Percentiles rank a stretch among this genome's conserved stretches.
These are phyloP conservation scores for Clavispora santaluciae DNA, from an alignment of 805 yeast genomes.

Conservation along the genomic window DNA sequence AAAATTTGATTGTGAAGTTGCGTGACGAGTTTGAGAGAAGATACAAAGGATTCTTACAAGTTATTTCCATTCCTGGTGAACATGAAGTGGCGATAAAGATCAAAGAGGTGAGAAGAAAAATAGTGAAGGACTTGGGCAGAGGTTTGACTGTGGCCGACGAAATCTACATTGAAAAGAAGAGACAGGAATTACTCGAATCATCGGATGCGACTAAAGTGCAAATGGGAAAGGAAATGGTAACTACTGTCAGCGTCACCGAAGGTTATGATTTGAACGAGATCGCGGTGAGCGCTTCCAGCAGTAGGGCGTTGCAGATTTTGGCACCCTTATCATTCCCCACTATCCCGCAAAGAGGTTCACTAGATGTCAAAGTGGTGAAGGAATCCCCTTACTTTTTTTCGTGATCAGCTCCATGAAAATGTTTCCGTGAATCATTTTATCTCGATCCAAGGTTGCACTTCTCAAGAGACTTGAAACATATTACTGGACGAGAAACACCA, in stretches of 20 bases:
- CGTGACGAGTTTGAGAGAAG: conserved; percentile 77
- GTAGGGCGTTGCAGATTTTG: conserved; percentile 41
- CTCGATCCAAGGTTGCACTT: too few relatives aligned
- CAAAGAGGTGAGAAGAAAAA: conserved; percentile 42
- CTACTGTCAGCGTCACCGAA: conserved; percentile 61
- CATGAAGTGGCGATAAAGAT: conserved; percentile 51
- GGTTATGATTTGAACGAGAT: conserved; percentile 24
- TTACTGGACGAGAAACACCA: neutral
- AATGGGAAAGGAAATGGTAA: conserved; percentile 52
- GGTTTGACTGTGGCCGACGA: conserved; percentile 67
- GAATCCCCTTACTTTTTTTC: conserved; percentile 78
- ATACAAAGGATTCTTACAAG: conserved; percentile 65
- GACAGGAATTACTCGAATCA: conserved; percentile 53
- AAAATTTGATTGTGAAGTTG: conserved; percentile 64
- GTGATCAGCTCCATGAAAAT: conserved; percentile 7
- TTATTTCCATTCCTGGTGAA: conserved; percentile 48
- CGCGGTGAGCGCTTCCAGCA: conserved; percentile 17
- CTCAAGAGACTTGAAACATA: too few relatives aligned
- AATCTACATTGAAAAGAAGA: conserved; percentile 60
- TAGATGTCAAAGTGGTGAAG: conserved; percentile 69
- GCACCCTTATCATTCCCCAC: conserved; percentile 68
- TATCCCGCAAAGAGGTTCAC: conserved; percentile 75
- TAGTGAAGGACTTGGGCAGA: conserved; percentile 48
- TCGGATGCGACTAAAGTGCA: conserved; percentile 44
- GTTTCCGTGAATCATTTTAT: too few relatives aligned